A percentile compares a stretch with the other conserved stretches of the same genome.
phyloP scores from a whole-genome alignment of 352 stramenopile genomes.

The Phytophthora pinifolia region DNA sequence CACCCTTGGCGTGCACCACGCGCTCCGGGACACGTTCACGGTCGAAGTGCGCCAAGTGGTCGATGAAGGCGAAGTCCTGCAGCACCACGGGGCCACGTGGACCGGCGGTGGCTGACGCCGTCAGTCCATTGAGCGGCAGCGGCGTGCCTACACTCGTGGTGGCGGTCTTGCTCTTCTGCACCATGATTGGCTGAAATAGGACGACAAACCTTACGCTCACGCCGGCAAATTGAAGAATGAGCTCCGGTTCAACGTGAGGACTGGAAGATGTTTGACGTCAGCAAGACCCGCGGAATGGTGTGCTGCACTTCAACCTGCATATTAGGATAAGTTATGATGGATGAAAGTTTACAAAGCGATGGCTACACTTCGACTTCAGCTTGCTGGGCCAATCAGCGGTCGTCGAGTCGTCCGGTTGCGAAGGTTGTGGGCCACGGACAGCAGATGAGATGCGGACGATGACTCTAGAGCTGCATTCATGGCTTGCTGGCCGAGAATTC shows the following conservation, averaged over 20 bases:
- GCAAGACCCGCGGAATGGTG: slow-evolving; percentile 25
- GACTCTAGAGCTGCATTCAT: too few species aligned
- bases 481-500: slow-evolving; percentile 1
- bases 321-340: not conserved
- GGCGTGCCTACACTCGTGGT: slow-evolving; percentile 68
- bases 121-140: slow-evolving; percentile 62
- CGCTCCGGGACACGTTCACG: slow-evolving; percentile 91
- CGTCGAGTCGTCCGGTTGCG: not conserved
- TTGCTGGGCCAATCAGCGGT: slow-evolving; percentile 17
- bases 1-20: slow-evolving; percentile 91
- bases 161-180: slow-evolving; percentile 27
- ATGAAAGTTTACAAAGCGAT: not conserved
- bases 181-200: slow-evolving; percentile 6
- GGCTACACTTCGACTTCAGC: slow-evolving; percentile 16
- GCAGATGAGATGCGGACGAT: slow-evolving; percentile 2
- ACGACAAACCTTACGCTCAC: slow-evolving; percentile 2
- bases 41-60: slow-evolving; percentile 92
- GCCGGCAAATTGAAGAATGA: slow-evolving; percentile 28
- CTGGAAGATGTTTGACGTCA: slow-evolving; percentile 28
- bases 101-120: slow-evolving; percentile 70
- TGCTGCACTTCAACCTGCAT: not conserved
- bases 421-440: not conserved
- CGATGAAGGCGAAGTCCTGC: slow-evolving; percentile 87
- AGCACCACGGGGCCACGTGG: slow-evolving; percentile 61
- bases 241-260: slow-evolving; percentile 1